These are phyloP conservation scores for Starmerella riodocensis DNA, from an alignment of 805 yeast species.

Conservation along the genomic window DNA sequence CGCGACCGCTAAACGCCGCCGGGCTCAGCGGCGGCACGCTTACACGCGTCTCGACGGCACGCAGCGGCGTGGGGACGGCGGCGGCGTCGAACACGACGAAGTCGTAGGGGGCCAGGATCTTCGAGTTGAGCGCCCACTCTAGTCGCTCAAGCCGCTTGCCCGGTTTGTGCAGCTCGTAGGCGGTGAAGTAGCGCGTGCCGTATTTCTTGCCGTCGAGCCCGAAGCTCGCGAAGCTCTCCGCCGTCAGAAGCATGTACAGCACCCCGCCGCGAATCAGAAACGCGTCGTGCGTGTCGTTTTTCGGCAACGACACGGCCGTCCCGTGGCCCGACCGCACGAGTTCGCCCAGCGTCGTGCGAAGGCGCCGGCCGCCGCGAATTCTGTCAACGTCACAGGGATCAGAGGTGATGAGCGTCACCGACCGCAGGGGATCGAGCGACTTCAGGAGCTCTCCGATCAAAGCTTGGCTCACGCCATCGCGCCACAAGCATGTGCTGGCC, in stretches of 20 bases:
- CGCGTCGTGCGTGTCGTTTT: constrained; percentile 3
- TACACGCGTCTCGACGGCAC: not conserved
- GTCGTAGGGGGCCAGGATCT: constrained; percentile 1
- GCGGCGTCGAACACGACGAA: constrained; percentile 1
- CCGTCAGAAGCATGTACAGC: constrained; percentile 6
- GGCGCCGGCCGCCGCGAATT: not conserved
- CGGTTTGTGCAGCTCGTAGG: constrained; percentile 1
- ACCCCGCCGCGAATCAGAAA: constrained; percentile 3
- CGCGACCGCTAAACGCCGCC: not conserved
- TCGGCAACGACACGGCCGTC: constrained; percentile 6
- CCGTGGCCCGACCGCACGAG: not conserved
- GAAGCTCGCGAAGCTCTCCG: constrained; percentile 11
- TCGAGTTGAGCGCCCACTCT: constrained; percentile 15
- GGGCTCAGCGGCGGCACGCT: constrained; percentile 4
- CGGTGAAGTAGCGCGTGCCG: constrained; percentile 7
- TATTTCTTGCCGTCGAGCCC: constrained; percentile 14
- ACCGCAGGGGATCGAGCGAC: constrained; percentile 3
- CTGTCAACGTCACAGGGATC: not conserved
- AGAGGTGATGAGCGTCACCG: constrained; percentile 2
- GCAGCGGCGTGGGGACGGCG: not conserved
- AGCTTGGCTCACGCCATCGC: too few species aligned
- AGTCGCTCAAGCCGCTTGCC: constrained; percentile 11
- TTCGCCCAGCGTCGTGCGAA: not conserved
- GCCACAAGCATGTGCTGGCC: too few species aligned
- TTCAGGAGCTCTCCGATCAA: not conserved